Evolutionary conservation across 2,329 filamentous ascomycete species (phyloP).

Genomic region (Helotiales sp.): DNA sequence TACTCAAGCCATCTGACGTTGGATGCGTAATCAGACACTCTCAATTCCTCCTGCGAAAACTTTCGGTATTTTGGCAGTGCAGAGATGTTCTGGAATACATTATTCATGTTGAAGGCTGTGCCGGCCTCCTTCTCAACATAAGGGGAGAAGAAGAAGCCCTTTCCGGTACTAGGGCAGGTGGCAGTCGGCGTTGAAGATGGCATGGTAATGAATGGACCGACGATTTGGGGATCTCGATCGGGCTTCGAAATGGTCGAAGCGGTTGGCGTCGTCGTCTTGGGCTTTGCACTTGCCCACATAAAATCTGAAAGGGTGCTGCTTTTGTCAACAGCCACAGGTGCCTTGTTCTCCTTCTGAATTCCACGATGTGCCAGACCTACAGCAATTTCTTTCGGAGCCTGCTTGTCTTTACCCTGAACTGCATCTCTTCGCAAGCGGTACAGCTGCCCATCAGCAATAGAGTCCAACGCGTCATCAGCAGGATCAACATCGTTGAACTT

Average conservation of each 20-base stretch:
- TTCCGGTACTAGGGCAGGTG: not conserved
- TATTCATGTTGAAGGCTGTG: not conserved
- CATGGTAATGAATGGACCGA: not conserved
- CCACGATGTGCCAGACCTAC: too few species aligned
- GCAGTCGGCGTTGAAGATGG: not conserved
- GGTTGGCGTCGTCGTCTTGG: not conserved
- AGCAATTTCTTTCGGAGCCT: too few species aligned
- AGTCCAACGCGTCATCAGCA: too few species aligned
- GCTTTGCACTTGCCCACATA: not conserved
- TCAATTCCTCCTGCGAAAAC: not conserved
- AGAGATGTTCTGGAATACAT: not conserved
- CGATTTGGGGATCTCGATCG: not conserved
- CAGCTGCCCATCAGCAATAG: too few species aligned
- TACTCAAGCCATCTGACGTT: not conserved
- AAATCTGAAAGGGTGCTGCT: not conserved
- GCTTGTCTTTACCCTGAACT: too few species aligned
- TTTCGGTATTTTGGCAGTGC: not conserved
- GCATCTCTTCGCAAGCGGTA: too few species aligned
- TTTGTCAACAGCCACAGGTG: too few species aligned
- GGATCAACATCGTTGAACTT: too few species aligned
- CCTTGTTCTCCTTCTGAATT: too few species aligned
- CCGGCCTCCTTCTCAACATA: not conserved
- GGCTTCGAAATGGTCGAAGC: not conserved
- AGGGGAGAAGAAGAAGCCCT: not conserved
- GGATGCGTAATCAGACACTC: not conserved